Evolutionary conservation across 495 filamentous ascomycete species (phyloP).

Genomic region (Tetracladium setigerum): DNA sequence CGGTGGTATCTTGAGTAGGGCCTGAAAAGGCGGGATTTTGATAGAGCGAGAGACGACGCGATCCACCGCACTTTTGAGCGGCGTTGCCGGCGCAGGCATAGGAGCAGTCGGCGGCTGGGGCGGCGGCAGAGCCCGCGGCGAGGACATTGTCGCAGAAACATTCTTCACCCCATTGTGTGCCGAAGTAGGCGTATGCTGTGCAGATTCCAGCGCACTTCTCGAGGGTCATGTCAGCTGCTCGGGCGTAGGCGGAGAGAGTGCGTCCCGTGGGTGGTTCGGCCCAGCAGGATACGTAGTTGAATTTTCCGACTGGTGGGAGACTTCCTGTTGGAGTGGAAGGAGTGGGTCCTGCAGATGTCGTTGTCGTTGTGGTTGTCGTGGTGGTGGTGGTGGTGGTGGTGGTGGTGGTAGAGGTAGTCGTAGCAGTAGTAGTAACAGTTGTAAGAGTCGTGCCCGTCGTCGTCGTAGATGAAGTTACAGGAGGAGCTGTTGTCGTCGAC

Average conservation of each 20-base stretch:
- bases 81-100: slow-evolving; percentile 12
- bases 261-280: slow-evolving; percentile 12
- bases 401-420: background rate
- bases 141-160: slow-evolving; percentile 18
- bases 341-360: background rate
- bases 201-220: slow-evolving; percentile 12
- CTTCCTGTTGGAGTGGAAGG: background rate
- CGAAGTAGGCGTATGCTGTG: slow-evolving; percentile 7
- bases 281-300: slow-evolving; percentile 10
- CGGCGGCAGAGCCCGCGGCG: slow-evolving; percentile 10
- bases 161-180: slow-evolving; percentile 10
- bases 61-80: slow-evolving; percentile 14
- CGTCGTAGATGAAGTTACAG: background rate
- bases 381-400: background rate
- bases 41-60: slow-evolving; percentile 12
- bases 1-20: background rate
- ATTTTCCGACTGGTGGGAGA: slow-evolving; percentile 12
- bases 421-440: background rate
- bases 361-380: background rate
- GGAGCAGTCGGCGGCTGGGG: slow-evolving; percentile 8
- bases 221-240: slow-evolving; percentile 10
- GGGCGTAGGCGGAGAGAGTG: slow-evolving; percentile 4
- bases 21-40: background rate
- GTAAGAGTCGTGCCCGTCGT: background rate
- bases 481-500: background rate